Base-by-base conservation (phyloP, 176 grass and related monocot species). In the Echinochloa phyllopogon region DNA sequence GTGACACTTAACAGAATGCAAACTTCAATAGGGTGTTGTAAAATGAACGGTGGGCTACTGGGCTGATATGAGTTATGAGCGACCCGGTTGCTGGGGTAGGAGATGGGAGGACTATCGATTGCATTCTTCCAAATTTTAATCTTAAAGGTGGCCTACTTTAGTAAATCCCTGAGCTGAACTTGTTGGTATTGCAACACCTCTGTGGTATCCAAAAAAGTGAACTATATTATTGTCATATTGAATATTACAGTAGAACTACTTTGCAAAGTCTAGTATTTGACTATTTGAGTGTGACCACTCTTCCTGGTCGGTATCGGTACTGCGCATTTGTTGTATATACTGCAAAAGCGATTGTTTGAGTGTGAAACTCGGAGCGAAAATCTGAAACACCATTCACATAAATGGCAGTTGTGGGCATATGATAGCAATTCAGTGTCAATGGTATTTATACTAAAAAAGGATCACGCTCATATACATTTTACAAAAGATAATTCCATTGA, bases 91-190 rank as follows among this genome's bases (percentile, higher is more conserved):
- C 6, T 52, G 18, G 48, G 49, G 37, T 76, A 75, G 33, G 25
- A 79, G 45, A 24, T 80, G 18, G 29, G 2, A 40, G 17, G 10
- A 37, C 53, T 40, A 47, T 40, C 67, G 21, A 50, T 67, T 44
- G 25, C 37, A 33, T 65, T 2, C 36, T 24, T 39, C 38, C 8
- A 60, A 39, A 51, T 71, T 65, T 79, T 71, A 49, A 25, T 45
- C 69, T 81, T 65, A 47, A 45, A 81, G 38, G 69, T 75, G 56
- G 10, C 8, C 25, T 64, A 45, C 4, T 76, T 39, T 57, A 69
- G 8, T 75, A 56, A 24, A 74, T 55, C 29, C 23, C 49, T 21
- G 16, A 37, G 25, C 70, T 25, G 38, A 37, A 37, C 8, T 50
- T 10, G 16, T 36, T 50, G 70, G 25, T 45, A 47, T 24, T 41